phyloP scores from a whole-genome alignment of 768 basidiomycete species.

The Coprinopsis strossmayeri region DNA sequence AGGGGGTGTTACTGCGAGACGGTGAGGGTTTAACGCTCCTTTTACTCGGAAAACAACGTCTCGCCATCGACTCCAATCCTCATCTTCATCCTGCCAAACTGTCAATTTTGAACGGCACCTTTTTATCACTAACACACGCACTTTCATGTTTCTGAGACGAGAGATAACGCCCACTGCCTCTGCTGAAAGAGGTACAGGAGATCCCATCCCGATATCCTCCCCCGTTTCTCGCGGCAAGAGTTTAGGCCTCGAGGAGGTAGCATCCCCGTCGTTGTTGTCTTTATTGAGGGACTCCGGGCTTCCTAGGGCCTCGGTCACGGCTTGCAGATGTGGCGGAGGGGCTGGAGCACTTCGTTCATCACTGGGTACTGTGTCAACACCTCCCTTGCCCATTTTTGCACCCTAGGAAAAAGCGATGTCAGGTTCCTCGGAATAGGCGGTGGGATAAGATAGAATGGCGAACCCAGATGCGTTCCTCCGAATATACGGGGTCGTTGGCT shows the following conservation, averaged over 20 bases:
- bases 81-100: slow-evolving; percentile 67
- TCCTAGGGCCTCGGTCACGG: slow-evolving; percentile 27
- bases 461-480: slow-evolving; percentile 73
- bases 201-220: slow-evolving; percentile 82
- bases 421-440: slow-evolving; percentile 11
- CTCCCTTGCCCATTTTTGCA: slow-evolving; percentile 64
- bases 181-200: slow-evolving; percentile 70
- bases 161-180: slow-evolving; percentile 79
- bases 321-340: slow-evolving; percentile 43
- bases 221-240: slow-evolving; percentile 80
- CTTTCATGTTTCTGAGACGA: slow-evolving; percentile 77
- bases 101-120: neutral
- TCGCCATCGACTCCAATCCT: slow-evolving; percentile 86
- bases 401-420: slow-evolving; percentile 40
- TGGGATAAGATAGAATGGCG: slow-evolving; percentile 9
- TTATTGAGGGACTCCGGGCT: slow-evolving; percentile 26
- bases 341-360: slow-evolving; percentile 58
- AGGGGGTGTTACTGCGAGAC: slow-evolving; percentile 40
- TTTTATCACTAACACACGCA: slow-evolving; percentile 27
- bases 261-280: neutral
- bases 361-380: slow-evolving; percentile 70
- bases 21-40: slow-evolving; percentile 43
- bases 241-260: slow-evolving; percentile 20
- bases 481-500: slow-evolving; percentile 93
- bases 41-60: slow-evolving; percentile 80